Base-by-base conservation (phyloP, 2,329 filamentous ascomycete species). In the Madurella mycetomatis region DNA sequence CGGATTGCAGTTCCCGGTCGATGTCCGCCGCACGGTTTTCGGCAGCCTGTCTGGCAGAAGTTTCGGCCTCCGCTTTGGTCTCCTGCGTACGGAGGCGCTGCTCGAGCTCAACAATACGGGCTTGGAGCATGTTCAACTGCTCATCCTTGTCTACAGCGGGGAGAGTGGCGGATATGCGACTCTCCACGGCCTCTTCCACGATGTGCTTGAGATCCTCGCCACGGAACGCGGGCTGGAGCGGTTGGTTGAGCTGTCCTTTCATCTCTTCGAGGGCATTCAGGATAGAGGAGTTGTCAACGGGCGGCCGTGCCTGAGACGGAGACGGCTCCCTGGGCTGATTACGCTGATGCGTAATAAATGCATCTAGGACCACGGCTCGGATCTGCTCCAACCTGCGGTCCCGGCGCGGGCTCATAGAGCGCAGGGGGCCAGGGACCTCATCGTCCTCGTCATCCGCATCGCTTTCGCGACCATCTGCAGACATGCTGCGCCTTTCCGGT, bases 401-500 rank as follows among this genome's bases (percentile, higher is more conserved):
- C 57, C 86, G 82, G 54, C 83, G 81, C 16, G 91, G 90, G 62
- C 92, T 96, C 62, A 85, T 79, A 5, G 88, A 87, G 49, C 89
- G 85, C 67, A 83, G 78, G 58, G 78, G 73, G 55, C 73, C 58
- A 52, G 83, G 80, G 51, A 72, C 57, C 53, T 86, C 88, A 18
- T 96, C 91, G 61, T 95, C 92, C 66, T 96, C 91, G 58, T 96
- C 92, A 68, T 97, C 92, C 11, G 94, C 92, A 72, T 97, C 94
- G 67, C 92, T 96, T 55, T 95, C 85, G 46, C 82, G 78, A 3
- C 80, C 66, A 31, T 90, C 87, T n/a, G 77, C 82, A 45, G 88
- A 92, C 41, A 83, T 71, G 68, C 85, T 90, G 62, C 84, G 82
- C 60, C 82, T 77, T 25, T 81, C 79, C 41, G 79, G 79, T 31